These are phyloP conservation scores for Mortierella sp. DNA, from an alignment of 371 early-diverging fungal genomes.

Conservation along the genomic window DNA sequence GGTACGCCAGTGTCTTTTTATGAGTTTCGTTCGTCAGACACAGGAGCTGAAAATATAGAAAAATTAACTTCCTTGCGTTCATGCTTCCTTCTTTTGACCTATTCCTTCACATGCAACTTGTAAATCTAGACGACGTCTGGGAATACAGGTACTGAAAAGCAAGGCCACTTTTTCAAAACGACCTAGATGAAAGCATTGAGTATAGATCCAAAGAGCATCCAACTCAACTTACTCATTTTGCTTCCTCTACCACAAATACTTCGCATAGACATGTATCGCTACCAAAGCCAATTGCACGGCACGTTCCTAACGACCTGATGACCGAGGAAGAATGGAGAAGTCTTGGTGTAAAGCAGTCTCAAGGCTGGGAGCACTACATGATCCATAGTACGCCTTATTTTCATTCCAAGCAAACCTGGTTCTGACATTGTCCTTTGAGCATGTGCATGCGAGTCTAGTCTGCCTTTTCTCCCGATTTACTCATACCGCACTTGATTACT, in stretches of 20 bases:
- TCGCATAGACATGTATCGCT: slow-evolving; percentile 74
- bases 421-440: not conserved
- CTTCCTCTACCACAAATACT: not conserved
- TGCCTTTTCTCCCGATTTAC: no score
- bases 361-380: slow-evolving; percentile 93
- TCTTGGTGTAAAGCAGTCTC: slow-evolving; percentile 84
- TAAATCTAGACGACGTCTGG: slow-evolving; percentile 55
- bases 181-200: no score
- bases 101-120: no score
- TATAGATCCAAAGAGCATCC: not conserved
- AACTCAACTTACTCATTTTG: not conserved
- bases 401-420: not conserved
- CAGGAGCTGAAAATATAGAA: not conserved
- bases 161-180: not conserved
- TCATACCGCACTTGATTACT: not conserved
- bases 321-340: slow-evolving; percentile 83
- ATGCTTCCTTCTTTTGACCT: not conserved
- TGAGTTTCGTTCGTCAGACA: not conserved
- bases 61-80: not conserved
- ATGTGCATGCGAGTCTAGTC: no score
- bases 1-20: slow-evolving; percentile 34
- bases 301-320: slow-evolving; percentile 75
- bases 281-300: slow-evolving; percentile 74
- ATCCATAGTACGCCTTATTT: slow-evolving; percentile 80
- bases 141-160: slow-evolving; percentile 55